Evolutionary conservation across 345 rosid genomes (phyloP).

Genomic region (Populus euphratica): DNA sequence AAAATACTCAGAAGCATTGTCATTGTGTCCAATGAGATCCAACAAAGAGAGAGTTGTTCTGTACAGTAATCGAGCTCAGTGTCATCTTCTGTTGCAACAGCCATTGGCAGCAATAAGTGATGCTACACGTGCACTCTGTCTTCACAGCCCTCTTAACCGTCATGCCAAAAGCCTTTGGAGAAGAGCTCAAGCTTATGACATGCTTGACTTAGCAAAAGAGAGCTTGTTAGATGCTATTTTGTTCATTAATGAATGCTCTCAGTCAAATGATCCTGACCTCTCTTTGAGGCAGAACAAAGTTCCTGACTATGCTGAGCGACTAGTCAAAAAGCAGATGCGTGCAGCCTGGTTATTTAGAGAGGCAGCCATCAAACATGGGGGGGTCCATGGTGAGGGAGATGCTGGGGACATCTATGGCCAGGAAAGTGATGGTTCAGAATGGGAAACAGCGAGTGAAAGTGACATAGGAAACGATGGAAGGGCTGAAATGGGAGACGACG

Average conservation of each 20-base stretch:
- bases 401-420: slow-evolving; percentile 63
- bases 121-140: slow-evolving; percentile 83
- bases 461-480: slow-evolving; percentile 86
- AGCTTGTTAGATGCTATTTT: slow-evolving; percentile 94
- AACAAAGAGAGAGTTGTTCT: slow-evolving; percentile 95
- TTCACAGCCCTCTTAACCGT: slow-evolving; percentile 79
- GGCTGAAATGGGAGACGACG: slow-evolving; percentile 68
- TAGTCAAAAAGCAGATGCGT: slow-evolving; percentile 97
- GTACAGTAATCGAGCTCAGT: slow-evolving; percentile 93
- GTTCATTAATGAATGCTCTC: slow-evolving; percentile 96
- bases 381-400: slow-evolving; percentile 68
- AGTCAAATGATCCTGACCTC: slow-evolving; percentile 90
- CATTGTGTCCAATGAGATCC: slow-evolving; percentile 87
- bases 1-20: slow-evolving; percentile 89
- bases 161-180: slow-evolving; percentile 99
- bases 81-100: slow-evolving; percentile 90
- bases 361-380: slow-evolving; percentile 89
- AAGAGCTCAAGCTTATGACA: slow-evolving; percentile 97
- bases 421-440: slow-evolving; percentile 83
- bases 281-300: slow-evolving; percentile 89
- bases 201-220: slow-evolving; percentile 91
- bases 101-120: slow-evolving; percentile 89
- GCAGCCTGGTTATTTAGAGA: slow-evolving; percentile 98
- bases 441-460: slow-evolving; percentile 98
- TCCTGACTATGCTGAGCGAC: slow-evolving; percentile 94